Percentiles rank a stretch among this genome's conserved stretches.
phyloP scores from a whole-genome alignment of 2,329 filamentous ascomycete species.

The Thelonectria blattea region DNA sequence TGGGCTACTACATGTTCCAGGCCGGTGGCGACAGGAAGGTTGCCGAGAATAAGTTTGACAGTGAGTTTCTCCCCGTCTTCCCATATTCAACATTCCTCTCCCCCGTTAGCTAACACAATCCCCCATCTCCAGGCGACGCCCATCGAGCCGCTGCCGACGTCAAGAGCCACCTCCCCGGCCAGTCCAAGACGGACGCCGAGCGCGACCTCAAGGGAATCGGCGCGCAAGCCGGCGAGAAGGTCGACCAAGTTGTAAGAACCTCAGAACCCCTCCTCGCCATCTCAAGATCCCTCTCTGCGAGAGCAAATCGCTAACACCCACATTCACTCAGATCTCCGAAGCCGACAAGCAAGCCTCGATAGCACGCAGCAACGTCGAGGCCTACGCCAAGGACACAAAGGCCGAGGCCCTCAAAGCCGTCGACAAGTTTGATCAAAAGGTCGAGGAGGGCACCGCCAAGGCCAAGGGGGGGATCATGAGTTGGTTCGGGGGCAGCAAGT shows the following conservation, averaged over 20 bases:
- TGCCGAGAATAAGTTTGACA: conserved; percentile 86
- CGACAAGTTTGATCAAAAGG: conserved; percentile 81
- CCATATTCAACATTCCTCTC: too few species aligned
- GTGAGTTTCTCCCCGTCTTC: conserved; percentile 55
- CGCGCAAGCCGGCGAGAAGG: conserved; percentile 62
- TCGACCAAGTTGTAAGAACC: conserved; percentile 71
- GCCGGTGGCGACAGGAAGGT: conserved; percentile 81
- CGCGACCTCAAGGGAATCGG: conserved; percentile 62
- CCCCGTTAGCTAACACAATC: conserved; percentile 22
- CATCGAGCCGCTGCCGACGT: conserved; percentile 71
- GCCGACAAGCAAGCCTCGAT: conserved; percentile 67
- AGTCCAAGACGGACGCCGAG: conserved; percentile 63
- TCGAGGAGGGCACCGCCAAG: conserved; percentile 79
- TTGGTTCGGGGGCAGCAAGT: conserved; percentile 75
- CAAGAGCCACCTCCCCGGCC: conserved; percentile 69
- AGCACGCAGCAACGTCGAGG: conserved; percentile 65
- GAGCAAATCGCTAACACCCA: neutral
- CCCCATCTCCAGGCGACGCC: conserved; percentile 69
- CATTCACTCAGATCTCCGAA: conserved; percentile 51
- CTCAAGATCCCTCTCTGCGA: neutral
- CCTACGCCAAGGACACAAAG: conserved; percentile 67
- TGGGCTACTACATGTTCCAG: conserved; percentile 90
- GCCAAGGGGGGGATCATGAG: conserved; percentile 83
- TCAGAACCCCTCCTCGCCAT: neutral
- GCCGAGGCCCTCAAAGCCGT: conserved; percentile 73